Conservation (phyloP, 2,329 filamentous ascomycete species). For the Colletotrichum sansevieriae region DNA sequence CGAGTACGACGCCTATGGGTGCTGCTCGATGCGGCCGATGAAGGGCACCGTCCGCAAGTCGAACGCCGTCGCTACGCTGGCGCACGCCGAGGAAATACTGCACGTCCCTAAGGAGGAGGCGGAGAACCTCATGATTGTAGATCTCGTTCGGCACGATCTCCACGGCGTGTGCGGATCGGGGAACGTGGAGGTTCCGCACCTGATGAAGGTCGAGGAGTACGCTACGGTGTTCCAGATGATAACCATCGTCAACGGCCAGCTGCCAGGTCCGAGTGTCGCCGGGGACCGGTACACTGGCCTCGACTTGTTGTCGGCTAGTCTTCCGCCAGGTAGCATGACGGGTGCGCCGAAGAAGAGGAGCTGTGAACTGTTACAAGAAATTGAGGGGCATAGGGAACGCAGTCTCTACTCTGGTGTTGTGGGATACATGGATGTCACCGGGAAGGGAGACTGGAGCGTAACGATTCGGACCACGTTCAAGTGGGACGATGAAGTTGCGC, state of each 20-base stretch:
- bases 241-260: conserved; percentile 82
- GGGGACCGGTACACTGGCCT: conserved; percentile 69
- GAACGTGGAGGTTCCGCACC: conserved; percentile 78
- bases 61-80: conserved; percentile 72
- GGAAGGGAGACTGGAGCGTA: conserved; percentile 90
- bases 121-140: conserved; percentile 98
- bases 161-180: conserved; percentile 85
- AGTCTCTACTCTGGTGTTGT: conserved; percentile 90
- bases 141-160: conserved; percentile 93
- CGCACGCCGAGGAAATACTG: conserved; percentile 78
- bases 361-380: conserved; percentile 80
- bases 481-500: conserved; percentile 71
- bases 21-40: conserved; percentile 89
- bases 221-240: conserved; percentile 93
- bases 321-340: conserved; percentile 96
- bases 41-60: conserved; percentile 95
- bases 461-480: conserved; percentile 86
- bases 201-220: conserved; percentile 92
- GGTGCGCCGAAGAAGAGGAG: conserved; percentile 94
- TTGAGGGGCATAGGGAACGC: conserved; percentile 75
- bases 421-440: conserved; percentile 89
- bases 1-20: conserved; percentile 63
- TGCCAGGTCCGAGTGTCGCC: conserved; percentile 53
- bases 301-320: conserved; percentile 80
- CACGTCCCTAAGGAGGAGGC: conserved; percentile 90